These are phyloP conservation scores for Aspergillus sergii DNA, from an alignment of 2,329 filamentous ascomycete species.

Conservation along the genomic window DNA sequence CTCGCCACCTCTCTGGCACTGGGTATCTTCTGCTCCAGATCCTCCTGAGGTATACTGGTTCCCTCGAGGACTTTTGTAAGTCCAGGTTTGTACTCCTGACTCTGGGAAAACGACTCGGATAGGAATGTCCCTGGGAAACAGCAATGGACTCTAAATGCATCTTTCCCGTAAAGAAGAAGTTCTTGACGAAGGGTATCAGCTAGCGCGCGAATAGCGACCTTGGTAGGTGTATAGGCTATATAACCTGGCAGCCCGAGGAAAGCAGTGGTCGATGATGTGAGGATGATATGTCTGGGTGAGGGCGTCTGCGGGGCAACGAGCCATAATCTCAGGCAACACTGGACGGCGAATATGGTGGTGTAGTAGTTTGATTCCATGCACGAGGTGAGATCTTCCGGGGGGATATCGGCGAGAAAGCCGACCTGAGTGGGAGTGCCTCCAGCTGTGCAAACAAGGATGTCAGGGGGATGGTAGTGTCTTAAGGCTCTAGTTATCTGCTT, in stretches of 20 bases:
- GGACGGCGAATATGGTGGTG: constrained; percentile 10
- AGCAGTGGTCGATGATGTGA: constrained; percentile 14
- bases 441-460: constrained; percentile 21
- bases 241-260: constrained; percentile 17
- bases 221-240: constrained; percentile 16
- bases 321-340: constrained; percentile 13
- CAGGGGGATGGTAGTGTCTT: constrained; percentile 9
- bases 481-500: not conserved
- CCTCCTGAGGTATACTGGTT: not conserved
- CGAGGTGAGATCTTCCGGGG: constrained; percentile 10
- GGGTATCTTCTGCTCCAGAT: not conserved
- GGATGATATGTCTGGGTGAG: constrained; percentile 10
- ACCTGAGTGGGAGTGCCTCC: constrained; percentile 20
- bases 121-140: constrained; percentile 12
- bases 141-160: constrained; percentile 10
- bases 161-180: constrained; percentile 10
- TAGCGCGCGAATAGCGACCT: constrained; percentile 15
- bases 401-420: constrained; percentile 22
- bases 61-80: constrained; percentile 15
- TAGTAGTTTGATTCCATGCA: constrained; percentile 20
- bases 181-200: constrained; percentile 19
- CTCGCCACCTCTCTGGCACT: not conserved
- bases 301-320: not conserved
- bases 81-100: constrained; percentile 10
- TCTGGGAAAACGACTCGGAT: constrained; percentile 7